Evolutionary conservation across 306 rosid species (phyloP).

Genomic region (Cicer arietinum): DNA sequence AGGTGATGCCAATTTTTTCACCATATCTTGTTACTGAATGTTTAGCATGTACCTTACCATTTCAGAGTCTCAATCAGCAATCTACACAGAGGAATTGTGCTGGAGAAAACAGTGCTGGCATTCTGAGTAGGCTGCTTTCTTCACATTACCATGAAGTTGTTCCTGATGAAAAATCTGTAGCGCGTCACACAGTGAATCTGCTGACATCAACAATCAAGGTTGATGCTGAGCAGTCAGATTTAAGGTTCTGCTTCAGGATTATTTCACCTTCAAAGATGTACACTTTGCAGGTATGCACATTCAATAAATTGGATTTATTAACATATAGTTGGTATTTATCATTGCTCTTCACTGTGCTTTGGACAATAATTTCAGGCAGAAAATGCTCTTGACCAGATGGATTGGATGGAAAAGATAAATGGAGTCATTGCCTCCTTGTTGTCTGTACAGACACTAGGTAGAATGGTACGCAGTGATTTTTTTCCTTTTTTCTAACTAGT

Average conservation of each 20-base stretch:
- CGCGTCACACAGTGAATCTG: conserved; percentile 76
- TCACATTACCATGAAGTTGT: conserved; percentile 60
- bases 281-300: conserved; percentile 68
- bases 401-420: conserved; percentile 83
- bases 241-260: conserved; percentile 89
- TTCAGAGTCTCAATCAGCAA: conserved; percentile 57
- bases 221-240: conserved; percentile 79
- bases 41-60: conserved; percentile 30
- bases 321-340: conserved; percentile 12
- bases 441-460: conserved; percentile 59
- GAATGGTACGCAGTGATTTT: conserved; percentile 50
- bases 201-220: conserved; percentile 79
- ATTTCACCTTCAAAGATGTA: conserved; percentile 70
- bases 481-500: neutral
- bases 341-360: conserved; percentile 6
- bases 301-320: neutral
- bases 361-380: conserved; percentile 68
- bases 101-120: conserved; percentile 63
- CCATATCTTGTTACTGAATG: conserved; percentile 40
- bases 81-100: conserved; percentile 54
- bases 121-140: conserved; percentile 68
- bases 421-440: conserved; percentile 79
- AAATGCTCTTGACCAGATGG: conserved; percentile 80
- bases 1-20: conserved; percentile 11
- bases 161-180: conserved; percentile 65